Evolutionary conservation across 306 rosid genomes (phyloP).

Genomic region (Abrus pulchellus): DNA sequence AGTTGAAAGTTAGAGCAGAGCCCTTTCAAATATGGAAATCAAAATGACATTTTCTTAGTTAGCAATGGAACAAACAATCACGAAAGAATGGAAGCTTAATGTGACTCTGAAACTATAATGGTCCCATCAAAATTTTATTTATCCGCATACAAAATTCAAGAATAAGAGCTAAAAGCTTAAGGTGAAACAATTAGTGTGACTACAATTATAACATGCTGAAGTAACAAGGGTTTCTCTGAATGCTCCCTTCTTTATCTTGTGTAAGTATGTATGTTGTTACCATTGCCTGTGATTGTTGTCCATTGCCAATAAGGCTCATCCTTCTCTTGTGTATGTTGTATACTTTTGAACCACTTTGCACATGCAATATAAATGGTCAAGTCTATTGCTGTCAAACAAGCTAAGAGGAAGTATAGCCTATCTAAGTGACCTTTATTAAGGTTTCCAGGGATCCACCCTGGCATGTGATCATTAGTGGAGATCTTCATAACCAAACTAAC

Average conservation of each 20-base stretch:
- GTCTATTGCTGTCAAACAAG: constrained; percentile 60
- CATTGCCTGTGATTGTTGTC: constrained; percentile 46
- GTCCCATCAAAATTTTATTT: constrained; percentile 53
- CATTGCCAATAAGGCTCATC: constrained; percentile 54
- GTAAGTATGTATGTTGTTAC: constrained; percentile 48
- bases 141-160: constrained; percentile 39
- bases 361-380: constrained; percentile 57
- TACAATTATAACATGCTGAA: constrained; percentile 49
- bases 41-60: constrained; percentile 43
- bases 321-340: constrained; percentile 54
- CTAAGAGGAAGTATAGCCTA: constrained; percentile 76
- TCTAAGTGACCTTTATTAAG: constrained; percentile 73
- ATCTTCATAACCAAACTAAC: constrained; percentile 65
- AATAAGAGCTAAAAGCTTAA: constrained; percentile 39
- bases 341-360: constrained; percentile 66
- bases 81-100: constrained; percentile 54
- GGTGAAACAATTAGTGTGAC: constrained; percentile 6
- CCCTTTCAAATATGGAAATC: constrained; percentile 28
- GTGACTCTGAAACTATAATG: constrained; percentile 54
- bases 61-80: constrained; percentile 51
- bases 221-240: constrained; percentile 45
- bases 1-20: not conserved
- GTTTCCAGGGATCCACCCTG: constrained; percentile 79
- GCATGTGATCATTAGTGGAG: constrained; percentile 57
- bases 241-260: constrained; percentile 61